phyloP scores from a whole-genome alignment of 805 yeast genomes.

The Ascoidea asiatica region DNA sequence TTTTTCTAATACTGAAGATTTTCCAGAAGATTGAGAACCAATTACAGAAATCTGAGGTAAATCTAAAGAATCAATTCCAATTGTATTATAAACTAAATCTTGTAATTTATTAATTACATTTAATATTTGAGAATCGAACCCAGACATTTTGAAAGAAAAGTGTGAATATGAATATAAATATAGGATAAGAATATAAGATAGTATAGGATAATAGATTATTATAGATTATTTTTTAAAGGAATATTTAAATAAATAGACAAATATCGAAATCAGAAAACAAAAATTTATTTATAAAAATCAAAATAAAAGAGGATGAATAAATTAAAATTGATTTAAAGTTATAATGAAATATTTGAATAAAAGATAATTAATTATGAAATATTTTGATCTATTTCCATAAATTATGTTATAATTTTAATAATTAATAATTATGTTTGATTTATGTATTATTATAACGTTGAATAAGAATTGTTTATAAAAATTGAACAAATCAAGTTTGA shows the following conservation, averaged over 20 bases:
- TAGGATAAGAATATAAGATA: not conserved
- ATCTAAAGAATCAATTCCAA: conserved; percentile 30
- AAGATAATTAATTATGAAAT: too few species aligned
- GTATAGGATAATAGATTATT: not conserved
- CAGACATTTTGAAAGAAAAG: conserved; percentile 4
- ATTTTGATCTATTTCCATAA: too few species aligned
- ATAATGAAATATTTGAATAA: not conserved
- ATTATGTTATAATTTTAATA: too few species aligned
- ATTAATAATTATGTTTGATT: too few species aligned
- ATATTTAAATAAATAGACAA: not conserved
- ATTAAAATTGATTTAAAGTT: not conserved
- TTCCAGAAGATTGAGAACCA: conserved; percentile 85
- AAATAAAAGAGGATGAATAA: not conserved
- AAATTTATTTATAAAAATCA: not conserved
- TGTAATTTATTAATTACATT: conserved; percentile 11
- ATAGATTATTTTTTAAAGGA: not conserved
- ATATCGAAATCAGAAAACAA: not conserved
- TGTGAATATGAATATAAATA: not conserved
- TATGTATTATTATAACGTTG: too few species aligned
- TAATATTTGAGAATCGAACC: conserved; percentile 9
- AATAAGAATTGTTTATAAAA: too few species aligned
- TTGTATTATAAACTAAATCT: conserved; percentile 11
- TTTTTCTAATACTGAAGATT: conserved; percentile 80
- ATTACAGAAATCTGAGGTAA: conserved; percentile 92
- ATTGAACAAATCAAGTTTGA: too few species aligned